phyloP scores from a whole-genome alignment of 257 asterid species.

The Cynanchum wilfordii region DNA sequence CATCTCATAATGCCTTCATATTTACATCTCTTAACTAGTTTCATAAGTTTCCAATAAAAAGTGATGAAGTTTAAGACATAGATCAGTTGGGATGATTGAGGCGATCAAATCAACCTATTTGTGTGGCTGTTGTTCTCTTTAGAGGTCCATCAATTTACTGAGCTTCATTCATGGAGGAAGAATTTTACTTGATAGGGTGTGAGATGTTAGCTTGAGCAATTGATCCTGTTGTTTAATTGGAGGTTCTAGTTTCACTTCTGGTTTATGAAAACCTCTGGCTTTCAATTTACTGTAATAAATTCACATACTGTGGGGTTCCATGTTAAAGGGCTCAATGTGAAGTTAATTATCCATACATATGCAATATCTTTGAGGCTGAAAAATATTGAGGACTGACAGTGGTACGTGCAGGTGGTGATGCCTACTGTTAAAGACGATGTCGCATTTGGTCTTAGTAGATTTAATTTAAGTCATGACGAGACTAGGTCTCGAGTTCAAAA shows the following conservation, averaged over 20 bases:
- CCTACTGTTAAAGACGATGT: slow-evolving; percentile 99
- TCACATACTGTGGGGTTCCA: neutral
- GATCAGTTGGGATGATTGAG: neutral
- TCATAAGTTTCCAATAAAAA: neutral
- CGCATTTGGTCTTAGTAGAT: slow-evolving; percentile 91
- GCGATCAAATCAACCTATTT: neutral
- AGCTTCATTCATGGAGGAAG: neutral
- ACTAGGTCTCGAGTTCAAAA: slow-evolving; percentile 59
- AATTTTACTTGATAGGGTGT: neutral
- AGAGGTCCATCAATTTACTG: neutral
- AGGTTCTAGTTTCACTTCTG: neutral
- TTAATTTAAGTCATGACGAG: slow-evolving; percentile 45
- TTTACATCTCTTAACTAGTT: neutral
- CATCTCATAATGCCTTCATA: neutral
- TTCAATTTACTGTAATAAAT: neutral
- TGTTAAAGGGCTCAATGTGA: neutral
- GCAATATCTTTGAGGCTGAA: neutral
- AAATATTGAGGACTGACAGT: neutral
- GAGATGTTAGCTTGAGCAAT: neutral
- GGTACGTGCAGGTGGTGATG: slow-evolving; percentile 79
- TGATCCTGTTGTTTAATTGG: neutral
- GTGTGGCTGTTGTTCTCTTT: neutral
- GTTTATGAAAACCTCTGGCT: too few relatives aligned
- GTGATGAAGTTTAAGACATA: neutral
- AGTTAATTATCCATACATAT: neutral